Conservation (phyloP, 1,284 basidiomycete genomes). For the Farysia itapuensis region DNA sequence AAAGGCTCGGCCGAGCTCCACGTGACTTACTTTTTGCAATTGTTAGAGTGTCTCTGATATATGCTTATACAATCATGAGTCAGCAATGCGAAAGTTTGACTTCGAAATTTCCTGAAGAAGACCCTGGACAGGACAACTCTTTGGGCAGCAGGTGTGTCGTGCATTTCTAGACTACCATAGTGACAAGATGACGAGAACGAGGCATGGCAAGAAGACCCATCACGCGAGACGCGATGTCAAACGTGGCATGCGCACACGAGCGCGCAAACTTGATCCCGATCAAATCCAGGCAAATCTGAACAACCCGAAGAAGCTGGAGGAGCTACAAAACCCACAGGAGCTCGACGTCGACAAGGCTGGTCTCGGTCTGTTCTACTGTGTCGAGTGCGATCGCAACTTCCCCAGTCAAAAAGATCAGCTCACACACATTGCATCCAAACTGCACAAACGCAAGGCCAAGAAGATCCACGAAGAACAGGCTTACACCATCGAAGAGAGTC, state of each 20-base stretch:
- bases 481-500: slow-evolving; percentile 55
- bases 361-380: slow-evolving; percentile 58
- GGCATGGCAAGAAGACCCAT: slow-evolving; percentile 56
- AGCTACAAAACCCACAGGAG: slow-evolving; percentile 47
- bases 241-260: slow-evolving; percentile 54
- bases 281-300: slow-evolving; percentile 55
- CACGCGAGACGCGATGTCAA: slow-evolving; percentile 57
- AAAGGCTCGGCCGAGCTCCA: no score
- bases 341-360: slow-evolving; percentile 58
- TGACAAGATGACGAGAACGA: slow-evolving; percentile 45
- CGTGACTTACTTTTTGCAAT: no score
- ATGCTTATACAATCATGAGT: no score
- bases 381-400: slow-evolving; percentile 58
- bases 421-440: slow-evolving; percentile 51
- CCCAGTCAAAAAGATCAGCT: slow-evolving; percentile 50
- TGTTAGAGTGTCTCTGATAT: no score
- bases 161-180: no score
- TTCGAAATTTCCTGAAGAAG: no score
- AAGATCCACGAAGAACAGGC: slow-evolving; percentile 52
- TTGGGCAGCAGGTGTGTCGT: no score
- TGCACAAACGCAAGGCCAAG: slow-evolving; percentile 56
- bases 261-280: slow-evolving; percentile 56
- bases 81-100: no score
- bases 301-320: slow-evolving; percentile 41
- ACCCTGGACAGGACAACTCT: no score